These are phyloP conservation scores for Fusarium protoensiforme DNA, from an alignment of 2,329 filamentous ascomycete species.

Conservation along the genomic window DNA sequence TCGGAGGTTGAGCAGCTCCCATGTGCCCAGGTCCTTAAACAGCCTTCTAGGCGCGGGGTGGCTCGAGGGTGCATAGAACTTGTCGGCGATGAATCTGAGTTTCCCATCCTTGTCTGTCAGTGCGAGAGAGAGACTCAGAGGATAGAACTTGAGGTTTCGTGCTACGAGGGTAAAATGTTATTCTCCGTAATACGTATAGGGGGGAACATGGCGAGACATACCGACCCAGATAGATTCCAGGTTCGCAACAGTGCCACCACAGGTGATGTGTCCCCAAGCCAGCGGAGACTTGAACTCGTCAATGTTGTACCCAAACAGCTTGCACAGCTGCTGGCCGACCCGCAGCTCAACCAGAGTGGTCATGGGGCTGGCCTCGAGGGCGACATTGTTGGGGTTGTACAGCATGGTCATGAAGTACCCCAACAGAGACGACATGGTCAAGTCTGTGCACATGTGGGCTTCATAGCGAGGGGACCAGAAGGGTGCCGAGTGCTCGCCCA, in stretches of 20 bases:
- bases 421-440: slow-evolving; percentile 55
- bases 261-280: slow-evolving; percentile 59
- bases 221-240: slow-evolving; percentile 58
- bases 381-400: slow-evolving; percentile 62
- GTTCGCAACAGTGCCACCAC: slow-evolving; percentile 58
- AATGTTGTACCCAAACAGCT: slow-evolving; percentile 57
- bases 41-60: slow-evolving; percentile 45
- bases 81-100: slow-evolving; percentile 51
- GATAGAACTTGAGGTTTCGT: slow-evolving; percentile 60
- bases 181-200: not conserved
- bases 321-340: slow-evolving; percentile 57
- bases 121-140: slow-evolving; percentile 50
- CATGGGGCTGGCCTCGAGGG: slow-evolving; percentile 58
- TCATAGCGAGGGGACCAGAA: slow-evolving; percentile 60
- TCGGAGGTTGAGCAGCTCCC: slow-evolving; percentile 59
- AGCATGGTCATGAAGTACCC: slow-evolving; percentile 62
- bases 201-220: slow-evolving; percentile 13
- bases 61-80: slow-evolving; percentile 51
- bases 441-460: slow-evolving; percentile 58
- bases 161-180: slow-evolving; percentile 42
- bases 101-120: slow-evolving; percentile 51
- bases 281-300: slow-evolving; percentile 41
- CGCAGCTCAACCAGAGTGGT: slow-evolving; percentile 57
- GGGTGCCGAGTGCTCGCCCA: slow-evolving; percentile 57
- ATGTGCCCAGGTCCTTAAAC: slow-evolving; percentile 50